Evolutionary conservation across 2,329 filamentous ascomycete genomes (phyloP), one percentile per base, ranked within the genome.

Genomic region (Cryphonectria naterciae): DNA sequence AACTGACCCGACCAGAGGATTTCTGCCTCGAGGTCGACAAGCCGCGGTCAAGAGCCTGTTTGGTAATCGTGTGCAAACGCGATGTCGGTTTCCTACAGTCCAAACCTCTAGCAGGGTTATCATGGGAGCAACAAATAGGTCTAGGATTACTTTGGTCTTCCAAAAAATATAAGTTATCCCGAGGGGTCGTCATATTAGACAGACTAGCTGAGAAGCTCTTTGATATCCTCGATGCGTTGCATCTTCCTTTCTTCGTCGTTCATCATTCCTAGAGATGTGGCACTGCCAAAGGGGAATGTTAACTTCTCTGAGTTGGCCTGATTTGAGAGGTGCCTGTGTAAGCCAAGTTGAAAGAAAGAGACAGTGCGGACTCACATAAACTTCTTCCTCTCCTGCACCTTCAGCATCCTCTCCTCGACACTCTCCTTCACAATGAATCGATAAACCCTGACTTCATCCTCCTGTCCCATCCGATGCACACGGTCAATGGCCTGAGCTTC

Each of bases 401-500:
- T 90, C 75, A 99, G 80, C 94, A 99, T 99, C 80, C 95, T 90
- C 80, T 96, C 93, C 84, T 99, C 96, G 54, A 99, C 97, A 74
- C 94, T 98, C 63, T 91, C 90, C 80, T 92, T 92, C 1, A 97
- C 93, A 70, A 99, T 92, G 77, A 98, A 98, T 39, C 96, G 86
- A 75, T 91, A 91, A 0, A 99, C 95, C 69, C 90, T 89, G 1
- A 99, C 96, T 77, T 95, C 93, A 22, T 90, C 87, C 65, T 92
- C 90, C 80, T 99, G 96, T 0, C 96, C 96, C 93, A 99, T 98
- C 11, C 96, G 90, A 83, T 99, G 96, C 46, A 99, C 94, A 1
- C 96, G 93, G 83, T 99, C 96, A 77, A 99, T 98, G 11, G 96
- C 96, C 81, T 99, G 96, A 6, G 95, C 94, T 81, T 99, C 96